Percentiles rank a stretch among this genome's conserved stretches.
Conservation (phyloP, 306 rosid genomes). For the Rosa multiflora region DNA sequence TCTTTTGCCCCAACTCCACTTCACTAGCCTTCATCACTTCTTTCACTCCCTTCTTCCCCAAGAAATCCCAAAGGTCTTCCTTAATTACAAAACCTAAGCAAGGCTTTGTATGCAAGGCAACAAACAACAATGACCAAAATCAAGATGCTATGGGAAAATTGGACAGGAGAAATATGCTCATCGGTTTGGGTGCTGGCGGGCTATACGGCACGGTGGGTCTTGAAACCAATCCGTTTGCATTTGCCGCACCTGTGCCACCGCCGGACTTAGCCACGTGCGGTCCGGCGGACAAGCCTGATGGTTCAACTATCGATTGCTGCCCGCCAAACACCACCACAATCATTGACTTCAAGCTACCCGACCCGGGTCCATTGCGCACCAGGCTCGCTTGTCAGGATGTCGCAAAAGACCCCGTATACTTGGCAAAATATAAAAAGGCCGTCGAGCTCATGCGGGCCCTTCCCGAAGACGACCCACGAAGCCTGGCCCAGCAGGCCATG, state of each 20-base stretch:
- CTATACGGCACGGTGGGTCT: slow-evolving; percentile 49
- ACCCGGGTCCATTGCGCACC: slow-evolving; percentile 21
- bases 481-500: slow-evolving; percentile 54
- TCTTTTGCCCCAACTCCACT: neutral
- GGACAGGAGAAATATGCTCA: slow-evolving; percentile 26
- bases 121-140: neutral
- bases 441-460: slow-evolving; percentile 51
- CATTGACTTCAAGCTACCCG: slow-evolving; percentile 41
- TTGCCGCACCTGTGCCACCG: slow-evolving; percentile 46
- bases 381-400: slow-evolving; percentile 61
- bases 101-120: slow-evolving; percentile 6
- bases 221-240: slow-evolving; percentile 38
- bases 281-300: slow-evolving; percentile 39
- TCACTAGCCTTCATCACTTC: neutral
- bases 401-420: slow-evolving; percentile 21
- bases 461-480: slow-evolving; percentile 63
- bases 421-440: slow-evolving; percentile 56
- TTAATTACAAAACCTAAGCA: neutral
- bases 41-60: neutral
- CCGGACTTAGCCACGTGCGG: slow-evolving; percentile 55
- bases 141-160: neutral
- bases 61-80: neutral
- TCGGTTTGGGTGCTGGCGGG: slow-evolving; percentile 54
- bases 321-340: slow-evolving; percentile 49
- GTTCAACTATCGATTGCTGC: slow-evolving; percentile 51